A percentile compares a stretch with the other conserved stretches of the same genome.
Conservation (phyloP, 1,139 yeast species). For the Yamadazyma kanchanaburiensis region DNA sequence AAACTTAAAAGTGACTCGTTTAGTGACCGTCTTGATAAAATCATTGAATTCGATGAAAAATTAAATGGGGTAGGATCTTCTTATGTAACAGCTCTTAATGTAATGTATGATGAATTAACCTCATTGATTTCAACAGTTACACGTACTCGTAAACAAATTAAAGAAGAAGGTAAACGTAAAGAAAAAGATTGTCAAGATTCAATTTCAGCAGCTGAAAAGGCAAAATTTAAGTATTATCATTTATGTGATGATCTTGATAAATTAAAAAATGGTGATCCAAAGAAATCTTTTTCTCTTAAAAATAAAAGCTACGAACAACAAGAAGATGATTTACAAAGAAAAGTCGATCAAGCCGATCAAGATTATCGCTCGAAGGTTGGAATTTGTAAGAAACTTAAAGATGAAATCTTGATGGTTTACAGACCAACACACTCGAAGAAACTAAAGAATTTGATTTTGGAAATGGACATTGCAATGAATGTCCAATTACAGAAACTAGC, state of each 20-base stretch:
- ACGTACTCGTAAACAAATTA: slow-evolving; percentile 66
- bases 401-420: slow-evolving; percentile 65
- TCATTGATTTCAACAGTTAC: slow-evolving; percentile 69
- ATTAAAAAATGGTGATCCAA: slow-evolving; percentile 78
- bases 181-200: slow-evolving; percentile 86
- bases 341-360: slow-evolving; percentile 79
- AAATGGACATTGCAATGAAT: slow-evolving; percentile 84
- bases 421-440: slow-evolving; percentile 77
- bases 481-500: slow-evolving; percentile 87
- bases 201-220: slow-evolving; percentile 81
- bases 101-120: slow-evolving; percentile 82
- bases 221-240: slow-evolving; percentile 75
- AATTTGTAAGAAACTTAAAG: slow-evolving; percentile 68
- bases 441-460: slow-evolving; percentile 74
- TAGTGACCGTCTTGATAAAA: slow-evolving; percentile 58
- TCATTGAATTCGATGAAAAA: slow-evolving; percentile 76
- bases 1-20: slow-evolving; percentile 69
- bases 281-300: slow-evolving; percentile 75
- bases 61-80: slow-evolving; percentile 69
- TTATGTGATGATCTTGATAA: slow-evolving; percentile 86
- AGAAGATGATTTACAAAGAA: slow-evolving; percentile 82
- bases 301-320: slow-evolving; percentile 82
- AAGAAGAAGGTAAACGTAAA: slow-evolving; percentile 76
- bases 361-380: slow-evolving; percentile 81
- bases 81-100: slow-evolving; percentile 73